These are phyloP conservation scores for Kuraishia ogatae DNA, from an alignment of 805 yeast genomes.

Conservation along the genomic window DNA sequence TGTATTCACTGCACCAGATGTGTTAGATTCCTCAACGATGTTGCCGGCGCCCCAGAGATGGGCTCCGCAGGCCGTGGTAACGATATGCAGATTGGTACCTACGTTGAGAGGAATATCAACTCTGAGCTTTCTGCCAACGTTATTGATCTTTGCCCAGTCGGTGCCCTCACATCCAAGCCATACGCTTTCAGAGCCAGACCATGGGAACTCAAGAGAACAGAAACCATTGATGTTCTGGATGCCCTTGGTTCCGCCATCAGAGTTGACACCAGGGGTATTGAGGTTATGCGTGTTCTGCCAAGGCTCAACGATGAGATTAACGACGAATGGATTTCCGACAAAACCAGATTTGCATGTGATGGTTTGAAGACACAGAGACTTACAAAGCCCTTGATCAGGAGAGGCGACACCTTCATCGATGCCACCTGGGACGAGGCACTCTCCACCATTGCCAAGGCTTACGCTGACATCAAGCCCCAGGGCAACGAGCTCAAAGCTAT, in stretches of 20 bases:
- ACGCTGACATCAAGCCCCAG: slow-evolving; percentile 42
- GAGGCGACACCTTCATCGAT: slow-evolving; percentile 58
- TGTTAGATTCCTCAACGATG: slow-evolving; percentile 82
- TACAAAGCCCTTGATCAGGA: slow-evolving; percentile 70
- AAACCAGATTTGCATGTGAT: slow-evolving; percentile 78
- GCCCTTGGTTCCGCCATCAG: slow-evolving; percentile 77
- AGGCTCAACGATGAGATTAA: slow-evolving; percentile 79
- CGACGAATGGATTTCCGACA: slow-evolving; percentile 89
- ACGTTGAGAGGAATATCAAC: slow-evolving; percentile 75
- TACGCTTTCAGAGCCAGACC: slow-evolving; percentile 91
- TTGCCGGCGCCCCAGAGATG: slow-evolving; percentile 88
- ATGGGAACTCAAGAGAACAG: slow-evolving; percentile 88
- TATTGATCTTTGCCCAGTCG: slow-evolving; percentile 85
- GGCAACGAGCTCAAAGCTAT: slow-evolving; percentile 73
- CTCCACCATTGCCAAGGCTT: slow-evolving; percentile 56
- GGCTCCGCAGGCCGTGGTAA: slow-evolving; percentile 89
- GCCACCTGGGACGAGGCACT: slow-evolving; percentile 88
- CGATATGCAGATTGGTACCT: slow-evolving; percentile 87
- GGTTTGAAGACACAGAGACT: slow-evolving; percentile 82
- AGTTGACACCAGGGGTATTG: slow-evolving; percentile 80
- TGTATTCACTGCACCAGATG: slow-evolving; percentile 91
- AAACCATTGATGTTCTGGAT: slow-evolving; percentile 76
- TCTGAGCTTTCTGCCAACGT: slow-evolving; percentile 83
- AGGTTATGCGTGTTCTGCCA: slow-evolving; percentile 82
- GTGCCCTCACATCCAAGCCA: slow-evolving; percentile 85